These are phyloP conservation scores for Vitis hybrid DNA, from an alignment of 177 flowering plant genomes.

Conservation along the genomic window DNA sequence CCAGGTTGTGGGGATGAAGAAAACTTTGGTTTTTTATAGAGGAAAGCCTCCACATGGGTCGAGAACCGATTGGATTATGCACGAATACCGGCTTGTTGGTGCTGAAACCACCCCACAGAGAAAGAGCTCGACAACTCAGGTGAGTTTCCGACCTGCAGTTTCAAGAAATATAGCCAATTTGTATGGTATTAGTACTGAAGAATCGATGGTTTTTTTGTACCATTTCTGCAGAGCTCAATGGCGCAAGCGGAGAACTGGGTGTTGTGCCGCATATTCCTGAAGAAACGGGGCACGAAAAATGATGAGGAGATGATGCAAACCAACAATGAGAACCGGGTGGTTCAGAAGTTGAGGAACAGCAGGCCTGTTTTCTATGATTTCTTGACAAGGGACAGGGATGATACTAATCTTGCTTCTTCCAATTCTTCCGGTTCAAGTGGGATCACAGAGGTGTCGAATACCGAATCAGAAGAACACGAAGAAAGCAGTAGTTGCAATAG, in stretches of 20 bases:
- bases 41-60: constrained; percentile 70
- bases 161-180: not conserved
- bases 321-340: not conserved
- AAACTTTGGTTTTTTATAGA: constrained; percentile 69
- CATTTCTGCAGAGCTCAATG: constrained; percentile 29
- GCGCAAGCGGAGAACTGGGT: constrained; percentile 74
- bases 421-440: constrained; percentile 77
- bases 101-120: constrained; percentile 7
- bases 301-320: constrained; percentile 12
- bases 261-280: constrained; percentile 79
- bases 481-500: constrained; percentile 61
- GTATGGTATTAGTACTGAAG: no score
- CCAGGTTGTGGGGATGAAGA: constrained; percentile 63
- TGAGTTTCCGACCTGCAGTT: constrained; percentile 2
- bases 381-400: constrained; percentile 40
- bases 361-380: constrained; percentile 67
- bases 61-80: constrained; percentile 80
- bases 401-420: constrained; percentile 31
- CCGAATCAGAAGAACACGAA: constrained; percentile 51
- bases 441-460: constrained; percentile 52
- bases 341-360: constrained; percentile 4
- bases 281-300: constrained; percentile 47
- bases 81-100: constrained; percentile 61
- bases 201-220: not conserved
- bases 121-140: constrained; percentile 23